Percentiles rank a stretch among this genome's conserved stretches.
Evolutionary conservation across 2,329 filamentous ascomycete genomes (phyloP).

Genomic region (Phaeomoniella chlamydospora): DNA sequence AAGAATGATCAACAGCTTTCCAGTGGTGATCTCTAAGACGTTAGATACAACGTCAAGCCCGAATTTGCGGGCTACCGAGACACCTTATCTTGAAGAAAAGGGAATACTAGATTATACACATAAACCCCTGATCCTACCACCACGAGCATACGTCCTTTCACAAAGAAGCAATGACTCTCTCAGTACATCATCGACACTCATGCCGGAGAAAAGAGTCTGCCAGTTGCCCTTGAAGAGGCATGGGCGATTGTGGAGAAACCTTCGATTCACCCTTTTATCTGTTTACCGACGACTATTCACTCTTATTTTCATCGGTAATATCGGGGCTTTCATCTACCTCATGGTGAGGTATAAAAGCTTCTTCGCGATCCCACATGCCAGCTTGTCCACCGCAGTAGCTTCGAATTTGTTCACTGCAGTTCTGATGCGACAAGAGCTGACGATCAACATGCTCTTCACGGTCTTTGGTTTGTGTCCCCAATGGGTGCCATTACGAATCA

Average conservation of each 20-base stretch:
- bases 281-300: slow-evolving; percentile 28
- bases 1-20: too few species aligned
- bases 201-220: neutral
- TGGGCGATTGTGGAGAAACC: neutral
- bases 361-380: slow-evolving; percentile 12
- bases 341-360: slow-evolving; percentile 20
- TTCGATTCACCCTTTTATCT: slow-evolving; percentile 22
- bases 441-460: slow-evolving; percentile 37
- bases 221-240: neutral
- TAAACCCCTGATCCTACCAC: neutral
- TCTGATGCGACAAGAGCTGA: slow-evolving; percentile 35
- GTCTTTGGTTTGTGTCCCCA: slow-evolving; percentile 29
- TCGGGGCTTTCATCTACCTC: slow-evolving; percentile 20
- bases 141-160: neutral
- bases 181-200: neutral
- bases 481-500: slow-evolving; percentile 28
- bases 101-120: neutral
- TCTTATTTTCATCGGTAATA: slow-evolving; percentile 23
- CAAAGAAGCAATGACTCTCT: neutral
- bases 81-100: neutral
- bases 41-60: neutral
- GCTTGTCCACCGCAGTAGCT: slow-evolving; percentile 25
- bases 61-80: neutral
- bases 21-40: too few species aligned
- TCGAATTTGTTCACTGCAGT: slow-evolving; percentile 32